A percentile compares a stretch with the other conserved stretches of the same genome.
Conservation (phyloP, 805 yeast genomes). For the Hanseniaspora opuntiae region DNA sequence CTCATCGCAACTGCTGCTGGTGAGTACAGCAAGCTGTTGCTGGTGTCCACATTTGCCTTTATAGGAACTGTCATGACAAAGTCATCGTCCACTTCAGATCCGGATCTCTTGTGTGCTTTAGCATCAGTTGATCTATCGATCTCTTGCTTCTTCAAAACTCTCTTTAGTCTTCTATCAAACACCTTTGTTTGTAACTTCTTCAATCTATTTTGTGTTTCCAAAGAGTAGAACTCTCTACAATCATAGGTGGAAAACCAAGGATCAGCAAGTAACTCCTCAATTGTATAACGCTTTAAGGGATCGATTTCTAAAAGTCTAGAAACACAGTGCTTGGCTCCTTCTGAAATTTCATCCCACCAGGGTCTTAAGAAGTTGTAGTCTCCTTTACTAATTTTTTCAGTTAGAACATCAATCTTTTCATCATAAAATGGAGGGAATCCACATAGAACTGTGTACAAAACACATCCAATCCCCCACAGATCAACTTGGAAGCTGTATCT, state of each 20-base stretch:
- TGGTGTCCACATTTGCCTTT: conserved; percentile 13
- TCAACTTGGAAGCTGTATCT: conserved; percentile 87
- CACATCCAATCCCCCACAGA: conserved; percentile 98
- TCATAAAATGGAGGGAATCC: conserved; percentile 97
- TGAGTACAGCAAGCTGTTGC: conserved; percentile 30
- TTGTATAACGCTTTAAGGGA: conserved; percentile 53
- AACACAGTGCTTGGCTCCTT: conserved; percentile 58
- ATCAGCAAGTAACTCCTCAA: conserved; percentile 52
- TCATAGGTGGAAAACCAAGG: conserved; percentile 45
- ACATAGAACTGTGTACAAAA: conserved; percentile 78
- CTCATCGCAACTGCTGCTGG: conserved; percentile 72
- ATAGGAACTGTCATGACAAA: conserved; percentile 19
- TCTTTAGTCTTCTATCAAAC: conserved; percentile 10
- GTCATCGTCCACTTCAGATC: conserved; percentile 14
- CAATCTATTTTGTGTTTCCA: conserved; percentile 5
- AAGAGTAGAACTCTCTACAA: conserved; percentile 13
- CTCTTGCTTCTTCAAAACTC: conserved; percentile 12
- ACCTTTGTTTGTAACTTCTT: neutral
- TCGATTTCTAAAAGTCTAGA: conserved; percentile 53
- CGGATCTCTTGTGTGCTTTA: conserved; percentile 4
- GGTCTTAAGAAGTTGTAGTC: conserved; percentile 63
- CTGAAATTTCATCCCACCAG: conserved; percentile 78
- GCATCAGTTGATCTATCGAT: conserved; percentile 8
- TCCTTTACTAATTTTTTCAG: conserved; percentile 57
- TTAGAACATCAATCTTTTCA: conserved; percentile 47